Percentiles rank a stretch among this genome's conserved stretches.
These are phyloP conservation scores for Aphelidium insulamus DNA, from an alignment of 371 early-diverging fungal species.

Conservation along the genomic window DNA sequence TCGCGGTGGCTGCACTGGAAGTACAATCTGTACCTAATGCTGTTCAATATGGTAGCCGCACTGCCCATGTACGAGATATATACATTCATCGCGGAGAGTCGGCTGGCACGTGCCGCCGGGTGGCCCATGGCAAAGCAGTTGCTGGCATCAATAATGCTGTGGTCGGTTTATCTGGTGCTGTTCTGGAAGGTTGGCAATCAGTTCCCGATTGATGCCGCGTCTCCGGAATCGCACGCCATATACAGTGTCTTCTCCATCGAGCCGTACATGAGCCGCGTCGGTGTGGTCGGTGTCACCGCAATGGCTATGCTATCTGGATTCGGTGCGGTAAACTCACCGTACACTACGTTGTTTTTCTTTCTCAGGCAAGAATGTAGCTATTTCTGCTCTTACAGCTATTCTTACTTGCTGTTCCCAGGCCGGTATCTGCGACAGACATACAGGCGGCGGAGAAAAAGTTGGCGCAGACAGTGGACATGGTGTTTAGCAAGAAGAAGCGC, in stretches of 20 bases:
- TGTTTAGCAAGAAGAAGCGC: constrained; percentile 30
- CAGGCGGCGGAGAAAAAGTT: constrained; percentile 29
- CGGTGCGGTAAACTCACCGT: constrained; percentile 78
- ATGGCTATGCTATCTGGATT: constrained; percentile 84
- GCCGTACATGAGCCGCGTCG: constrained; percentile 48
- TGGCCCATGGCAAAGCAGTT: constrained; percentile 13
- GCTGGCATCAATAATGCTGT: constrained; percentile 18
- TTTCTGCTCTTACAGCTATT: background rate
- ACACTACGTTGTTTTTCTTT: constrained; percentile 40
- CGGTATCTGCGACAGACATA: constrained; percentile 20
- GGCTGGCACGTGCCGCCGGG: no score
- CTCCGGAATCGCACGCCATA: background rate
- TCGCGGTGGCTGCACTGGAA: constrained; percentile 56
- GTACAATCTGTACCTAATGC: constrained; percentile 29
- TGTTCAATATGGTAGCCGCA: constrained; percentile 34
- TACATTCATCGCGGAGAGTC: constrained; percentile 30
- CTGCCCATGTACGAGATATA: constrained; percentile 57
- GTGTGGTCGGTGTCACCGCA: constrained; percentile 68
- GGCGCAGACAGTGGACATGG: constrained; percentile 27
- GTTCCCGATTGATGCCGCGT: constrained; percentile 19
- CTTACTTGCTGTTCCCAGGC: background rate
- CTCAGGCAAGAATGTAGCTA: constrained; percentile 13
- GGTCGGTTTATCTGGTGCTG: constrained; percentile 35
- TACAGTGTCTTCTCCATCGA: no score
- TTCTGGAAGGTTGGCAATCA: constrained; percentile 39